These are phyloP conservation scores for Tricholoma matsutake DNA, from an alignment of 768 basidiomycete genomes.

Conservation along the genomic window DNA sequence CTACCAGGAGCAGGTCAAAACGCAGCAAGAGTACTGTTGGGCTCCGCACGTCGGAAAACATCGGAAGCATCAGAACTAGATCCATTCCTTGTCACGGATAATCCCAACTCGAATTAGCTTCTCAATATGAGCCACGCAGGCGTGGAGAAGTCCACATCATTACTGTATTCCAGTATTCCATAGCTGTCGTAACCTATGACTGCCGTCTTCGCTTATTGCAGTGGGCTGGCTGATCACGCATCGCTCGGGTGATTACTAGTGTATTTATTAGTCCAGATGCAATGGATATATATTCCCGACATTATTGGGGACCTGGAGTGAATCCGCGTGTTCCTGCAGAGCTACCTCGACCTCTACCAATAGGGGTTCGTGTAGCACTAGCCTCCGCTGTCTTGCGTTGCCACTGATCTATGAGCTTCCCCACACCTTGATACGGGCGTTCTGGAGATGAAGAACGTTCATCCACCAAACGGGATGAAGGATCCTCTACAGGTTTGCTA, in stretches of 20 bases:
- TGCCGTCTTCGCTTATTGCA: background rate
- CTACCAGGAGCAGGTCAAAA: constrained; percentile 49
- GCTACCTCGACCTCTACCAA: constrained; percentile 34
- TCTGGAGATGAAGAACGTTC: constrained; percentile 66
- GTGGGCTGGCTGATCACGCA: no score
- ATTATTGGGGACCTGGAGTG: constrained; percentile 2
- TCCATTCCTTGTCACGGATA: constrained; percentile 20
- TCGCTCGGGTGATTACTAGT: background rate
- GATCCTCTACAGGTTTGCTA: constrained; percentile 16
- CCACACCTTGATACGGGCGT: constrained; percentile 77
- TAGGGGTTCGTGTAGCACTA: constrained; percentile 34
- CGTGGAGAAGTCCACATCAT: constrained; percentile 1
- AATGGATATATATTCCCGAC: constrained; percentile 9
- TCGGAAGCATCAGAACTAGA: constrained; percentile 3
- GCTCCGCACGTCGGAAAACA: background rate
- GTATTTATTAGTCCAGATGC: constrained; percentile 3
- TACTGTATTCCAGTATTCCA: constrained; percentile 8
- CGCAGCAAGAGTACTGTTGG: constrained; percentile 44
- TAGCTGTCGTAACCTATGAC: background rate
- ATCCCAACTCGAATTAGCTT: constrained; percentile 24
- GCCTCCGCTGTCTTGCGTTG: constrained; percentile 72
- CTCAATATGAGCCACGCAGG: background rate
- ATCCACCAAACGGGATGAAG: constrained; percentile 13
- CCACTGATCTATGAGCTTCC: constrained; percentile 85
- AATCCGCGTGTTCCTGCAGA: constrained; percentile 38